Base-by-base conservation (phyloP, 1,139 yeast genomes). In the Diutina scorzettiae region DNA sequence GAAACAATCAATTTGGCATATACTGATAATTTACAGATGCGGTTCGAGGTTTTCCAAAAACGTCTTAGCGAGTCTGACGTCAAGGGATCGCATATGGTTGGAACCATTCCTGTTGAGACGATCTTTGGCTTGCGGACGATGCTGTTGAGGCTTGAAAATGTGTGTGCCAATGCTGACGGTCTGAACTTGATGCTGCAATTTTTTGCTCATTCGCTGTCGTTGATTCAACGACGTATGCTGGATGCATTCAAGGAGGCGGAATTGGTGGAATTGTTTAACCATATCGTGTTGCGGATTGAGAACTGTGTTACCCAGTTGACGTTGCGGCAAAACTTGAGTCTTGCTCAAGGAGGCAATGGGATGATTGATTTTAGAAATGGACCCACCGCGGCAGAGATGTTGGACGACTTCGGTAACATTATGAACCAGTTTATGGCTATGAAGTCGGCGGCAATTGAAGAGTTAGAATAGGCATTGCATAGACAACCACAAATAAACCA, bases 1-100 rank as follows among this genome's bases (percentile, higher is more conserved):
- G 98, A 93, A 56, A 71, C 73, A 40, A 80, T 93, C 29, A 83
- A 95, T 11, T 69, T 87, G 43, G 78, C 78, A 0, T 89, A 81
- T 62, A 94, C 97, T 2, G 68, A 69, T 46, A 66, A 69, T 37
- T 64, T 91, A 45, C 70, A 69, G 14, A 67, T 81, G 11, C 69
- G 96, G 50, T 64, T 64, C 51, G 72, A 69, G 46, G 55, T 74
- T 41, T 60, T 64, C 54, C 56, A 62, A 49, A 59, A 65, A 48
- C 46, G 62, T 29, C 40, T 55, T 28, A 48, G 55, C 14, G 52
- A 50, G 30, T 51, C 49, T 31, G n/a, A 24, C 7, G 30, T 27
- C 30, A 27, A 27, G 51, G 51, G 40, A 53, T 52, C 39, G 48
- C 49, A 18, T 14, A 23, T 64, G 9, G 60, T 64, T 24, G 72